These are phyloP conservation scores for Phytophthora boehmeriae DNA, from an alignment of 352 stramenopile genomes.

Conservation along the genomic window DNA sequence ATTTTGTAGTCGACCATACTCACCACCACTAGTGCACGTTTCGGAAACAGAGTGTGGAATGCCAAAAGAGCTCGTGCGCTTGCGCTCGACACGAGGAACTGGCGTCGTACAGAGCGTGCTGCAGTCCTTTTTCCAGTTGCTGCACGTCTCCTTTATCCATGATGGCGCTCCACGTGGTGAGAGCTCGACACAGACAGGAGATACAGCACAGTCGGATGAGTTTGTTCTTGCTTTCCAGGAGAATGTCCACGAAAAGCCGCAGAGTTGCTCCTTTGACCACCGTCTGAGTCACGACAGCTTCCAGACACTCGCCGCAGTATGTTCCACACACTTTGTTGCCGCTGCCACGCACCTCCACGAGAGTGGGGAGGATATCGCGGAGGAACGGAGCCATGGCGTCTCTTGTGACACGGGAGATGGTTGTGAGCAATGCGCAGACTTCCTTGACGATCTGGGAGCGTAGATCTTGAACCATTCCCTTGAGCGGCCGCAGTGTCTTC, in stretches of 20 bases:
- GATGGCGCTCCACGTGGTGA: constrained; percentile 70
- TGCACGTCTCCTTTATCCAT: constrained; percentile 84
- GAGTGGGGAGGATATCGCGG: constrained; percentile 69
- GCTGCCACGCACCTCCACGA: constrained; percentile 81
- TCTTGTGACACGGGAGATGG: constrained; percentile 65
- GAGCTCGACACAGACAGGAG: constrained; percentile 53
- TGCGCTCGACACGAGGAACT: constrained; percentile 74
- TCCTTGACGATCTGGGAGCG: constrained; percentile 89
- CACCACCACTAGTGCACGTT: constrained; percentile 69
- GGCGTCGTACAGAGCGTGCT: constrained; percentile 75
- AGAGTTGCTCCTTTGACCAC: constrained; percentile 80
- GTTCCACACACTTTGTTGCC: constrained; percentile 85
- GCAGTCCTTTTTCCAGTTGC: constrained; percentile 78
- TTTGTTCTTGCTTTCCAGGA: constrained; percentile 85
- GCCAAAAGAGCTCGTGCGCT: constrained; percentile 71
- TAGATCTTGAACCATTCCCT: constrained; percentile 75
- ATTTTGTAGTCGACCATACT: constrained; percentile 83
- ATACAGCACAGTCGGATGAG: constrained; percentile 81
- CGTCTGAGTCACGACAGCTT: constrained; percentile 65
- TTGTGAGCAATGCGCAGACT: constrained; percentile 65
- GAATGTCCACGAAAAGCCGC: constrained; percentile 72
- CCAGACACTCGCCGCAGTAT: constrained; percentile 83
- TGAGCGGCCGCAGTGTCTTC: constrained; percentile 77
- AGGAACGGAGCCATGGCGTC: constrained; percentile 83
- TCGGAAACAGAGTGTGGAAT: constrained; percentile 83